Base-by-base conservation (phyloP, 73 alveolate genomes). In the Paramecium octaurelia region DNA sequence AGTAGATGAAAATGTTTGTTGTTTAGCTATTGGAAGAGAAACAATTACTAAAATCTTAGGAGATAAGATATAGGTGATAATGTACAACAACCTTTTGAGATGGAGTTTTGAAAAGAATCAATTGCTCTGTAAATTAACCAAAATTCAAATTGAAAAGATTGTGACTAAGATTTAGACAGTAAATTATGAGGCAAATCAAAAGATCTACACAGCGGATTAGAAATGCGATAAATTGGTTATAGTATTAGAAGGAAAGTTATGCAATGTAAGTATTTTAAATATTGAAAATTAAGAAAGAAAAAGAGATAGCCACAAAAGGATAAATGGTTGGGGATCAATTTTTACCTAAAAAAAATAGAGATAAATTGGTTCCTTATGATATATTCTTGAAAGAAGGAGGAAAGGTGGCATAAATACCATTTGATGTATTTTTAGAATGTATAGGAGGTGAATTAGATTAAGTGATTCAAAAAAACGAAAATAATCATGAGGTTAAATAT, bases 281-380 rank as follows among this genome's bases (percentile, higher is more conserved):
- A 54, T 54, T 54, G 34, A 48, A 58, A 43, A 42, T 60, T 89
- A 14, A 18, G 88, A 40, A 89, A 86, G 76, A 58, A 27, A 96
- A 96, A 10, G 97, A 95, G 93, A 76, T 90, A 58, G 80, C 95
- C 7, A 68, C 93, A 5, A 93, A 92, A n/a, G 98, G 95, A 27
- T 95, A 94, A 71, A 58, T 94, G 14, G 93, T 86, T 20, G 95
- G 91, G 11, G 93, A 93, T 96, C 84, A 93, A 10, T 88, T 86
- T 8, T 95, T 92, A 43, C 77, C 96, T n/a, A 88, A 92, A 90
- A 80, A 83, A 16, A 93, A 94, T 94, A 77, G 92, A 18, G 94
- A 93, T 6, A 95, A 93, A 36, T 58, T 75, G 46, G 71, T 94
- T 18, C 84, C 93, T 31, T 94, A 92, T 94, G 96, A 93, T 48